These are phyloP conservation scores for Mrakia gelida DNA, from an alignment of 768 basidiomycete genomes.

Conservation along the genomic window DNA sequence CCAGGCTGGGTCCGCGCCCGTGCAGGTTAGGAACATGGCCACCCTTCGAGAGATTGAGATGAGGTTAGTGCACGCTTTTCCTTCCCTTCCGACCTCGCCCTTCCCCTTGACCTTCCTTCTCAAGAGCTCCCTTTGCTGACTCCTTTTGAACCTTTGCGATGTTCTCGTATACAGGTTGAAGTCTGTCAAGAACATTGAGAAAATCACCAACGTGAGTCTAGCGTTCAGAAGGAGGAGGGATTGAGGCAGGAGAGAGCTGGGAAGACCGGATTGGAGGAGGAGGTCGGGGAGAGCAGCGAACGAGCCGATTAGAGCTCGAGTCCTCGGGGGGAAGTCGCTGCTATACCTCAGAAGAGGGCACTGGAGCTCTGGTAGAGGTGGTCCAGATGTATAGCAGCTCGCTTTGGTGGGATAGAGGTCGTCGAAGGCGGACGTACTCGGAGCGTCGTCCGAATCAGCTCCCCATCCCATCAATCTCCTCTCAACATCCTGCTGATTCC, in stretches of 20 bases:
- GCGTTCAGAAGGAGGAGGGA: neutral
- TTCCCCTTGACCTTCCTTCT: neutral
- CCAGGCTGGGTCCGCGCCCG: conserved; percentile 28
- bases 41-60: conserved; percentile 96
- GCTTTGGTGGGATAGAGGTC: neutral
- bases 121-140: conserved; percentile 13
- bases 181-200: conserved; percentile 96
- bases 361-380: neutral
- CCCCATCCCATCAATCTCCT: neutral
- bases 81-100: neutral
- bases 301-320: neutral
- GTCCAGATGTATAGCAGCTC: neutral
- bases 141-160: conserved; percentile 47
- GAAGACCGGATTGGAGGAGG: neutral
- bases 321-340: neutral
- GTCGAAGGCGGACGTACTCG: neutral
- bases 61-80: conserved; percentile 47
- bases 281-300: neutral
- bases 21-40: conserved; percentile 52
- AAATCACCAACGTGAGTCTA: conserved; percentile 87
- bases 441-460: neutral
- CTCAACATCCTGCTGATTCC: neutral
- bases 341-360: neutral
- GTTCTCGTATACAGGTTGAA: conserved; percentile 46
- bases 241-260: neutral